A percentile compares a stretch with the other conserved stretches of the same genome.
These are phyloP conservation scores for Alternaria arborescens DNA, from an alignment of 2,329 filamentous ascomycete genomes.

Conservation along the genomic window DNA sequence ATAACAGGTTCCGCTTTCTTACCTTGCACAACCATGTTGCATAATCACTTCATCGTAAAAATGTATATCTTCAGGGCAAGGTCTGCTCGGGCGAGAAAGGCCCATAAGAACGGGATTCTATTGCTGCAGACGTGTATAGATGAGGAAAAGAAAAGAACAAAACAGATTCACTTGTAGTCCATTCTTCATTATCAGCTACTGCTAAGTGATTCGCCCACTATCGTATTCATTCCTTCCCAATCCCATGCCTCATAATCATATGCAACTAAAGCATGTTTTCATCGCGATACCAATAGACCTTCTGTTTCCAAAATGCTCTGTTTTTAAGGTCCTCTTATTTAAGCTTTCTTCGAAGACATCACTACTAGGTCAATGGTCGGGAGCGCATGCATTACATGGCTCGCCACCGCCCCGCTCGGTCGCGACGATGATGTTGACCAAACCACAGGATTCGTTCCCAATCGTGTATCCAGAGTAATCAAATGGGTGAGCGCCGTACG, in stretches of 20 bases:
- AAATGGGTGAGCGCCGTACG: background rate
- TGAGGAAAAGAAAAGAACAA: too few species aligned
- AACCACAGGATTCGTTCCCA: conserved; percentile 12
- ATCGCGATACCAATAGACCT: background rate
- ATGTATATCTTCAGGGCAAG: background rate
- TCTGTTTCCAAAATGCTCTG: background rate
- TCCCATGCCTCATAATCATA: conserved; percentile 2
- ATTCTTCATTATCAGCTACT: conserved; percentile 2
- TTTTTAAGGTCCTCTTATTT: background rate
- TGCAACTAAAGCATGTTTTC: background rate
- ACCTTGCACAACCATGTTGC: background rate
- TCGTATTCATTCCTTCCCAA: background rate
- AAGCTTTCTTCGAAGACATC: background rate
- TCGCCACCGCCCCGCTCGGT: conserved; percentile 8
- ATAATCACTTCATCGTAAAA: background rate
- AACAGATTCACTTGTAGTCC: background rate
- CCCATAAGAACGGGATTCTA: too few species aligned
- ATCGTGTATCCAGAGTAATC: conserved; percentile 7
- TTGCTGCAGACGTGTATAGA: too few species aligned
- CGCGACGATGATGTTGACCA: conserved; percentile 10
- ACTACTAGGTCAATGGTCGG: conserved; percentile 4
- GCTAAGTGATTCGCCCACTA: background rate
- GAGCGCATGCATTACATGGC: conserved; percentile 15
- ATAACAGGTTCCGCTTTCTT: background rate
- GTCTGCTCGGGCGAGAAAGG: background rate